Conservation (phyloP, 345 rosid genomes). For the Leavenworthia alabamica region DNA sequence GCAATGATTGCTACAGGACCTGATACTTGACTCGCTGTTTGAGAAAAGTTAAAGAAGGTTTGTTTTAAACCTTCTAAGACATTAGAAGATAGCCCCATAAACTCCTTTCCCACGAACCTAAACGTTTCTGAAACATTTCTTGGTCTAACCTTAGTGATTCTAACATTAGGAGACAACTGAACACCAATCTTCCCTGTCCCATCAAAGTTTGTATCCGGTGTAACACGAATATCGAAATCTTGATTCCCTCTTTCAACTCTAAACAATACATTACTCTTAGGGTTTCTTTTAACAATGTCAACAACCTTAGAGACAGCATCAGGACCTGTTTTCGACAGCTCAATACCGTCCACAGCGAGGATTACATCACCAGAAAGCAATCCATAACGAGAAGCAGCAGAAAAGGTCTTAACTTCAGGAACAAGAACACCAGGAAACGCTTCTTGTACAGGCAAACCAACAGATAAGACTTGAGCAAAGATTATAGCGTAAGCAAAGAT, state of each 20-base stretch:
- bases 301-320: slow-evolving; percentile 66
- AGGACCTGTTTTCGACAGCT: slow-evolving; percentile 49
- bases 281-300: slow-evolving; percentile 55
- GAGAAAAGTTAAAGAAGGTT: slow-evolving; percentile 76
- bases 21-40: slow-evolving; percentile 76
- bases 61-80: slow-evolving; percentile 79
- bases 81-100: slow-evolving; percentile 62
- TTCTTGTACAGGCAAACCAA: slow-evolving; percentile 94
- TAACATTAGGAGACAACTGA: slow-evolving; percentile 77
- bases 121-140: slow-evolving; percentile 54
- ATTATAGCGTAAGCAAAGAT: slow-evolving; percentile 73
- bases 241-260: slow-evolving; percentile 50
- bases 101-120: slow-evolving; percentile 58
- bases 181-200: slow-evolving; percentile 91
- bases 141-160: slow-evolving; percentile 53
- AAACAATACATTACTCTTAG: slow-evolving; percentile 55
- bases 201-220: slow-evolving; percentile 75
- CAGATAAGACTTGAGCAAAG: slow-evolving; percentile 70
- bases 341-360: slow-evolving; percentile 51
- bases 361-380: slow-evolving; percentile 82
- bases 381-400: slow-evolving; percentile 91
- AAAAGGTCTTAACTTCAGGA: slow-evolving; percentile 73
- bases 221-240: slow-evolving; percentile 55
- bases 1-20: slow-evolving; percentile 96
- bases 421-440: slow-evolving; percentile 85